phyloP scores from a whole-genome alignment of 192 early-diverging fungal species.

The Radiomyces spectabilis region DNA sequence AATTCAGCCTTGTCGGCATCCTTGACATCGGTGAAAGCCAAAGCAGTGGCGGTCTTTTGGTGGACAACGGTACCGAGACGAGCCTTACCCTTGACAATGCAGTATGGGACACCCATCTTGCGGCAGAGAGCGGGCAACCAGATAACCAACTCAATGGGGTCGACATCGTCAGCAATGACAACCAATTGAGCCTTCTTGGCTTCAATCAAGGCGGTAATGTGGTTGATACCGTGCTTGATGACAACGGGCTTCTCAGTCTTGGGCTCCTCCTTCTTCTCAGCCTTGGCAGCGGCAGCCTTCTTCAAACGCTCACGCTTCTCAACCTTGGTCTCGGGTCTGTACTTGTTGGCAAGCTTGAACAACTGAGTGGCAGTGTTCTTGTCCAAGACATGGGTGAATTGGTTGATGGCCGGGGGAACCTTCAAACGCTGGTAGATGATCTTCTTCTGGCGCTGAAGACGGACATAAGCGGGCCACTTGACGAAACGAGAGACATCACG shows the following conservation, averaged over 20 bases:
- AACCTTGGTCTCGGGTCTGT: slow-evolving; percentile 95
- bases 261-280: slow-evolving; percentile 76
- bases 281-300: slow-evolving; percentile 81
- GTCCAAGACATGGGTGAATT: slow-evolving; percentile 97
- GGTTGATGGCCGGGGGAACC: slow-evolving; percentile 99
- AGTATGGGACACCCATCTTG: slow-evolving; percentile 99
- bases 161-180: slow-evolving; percentile 98
- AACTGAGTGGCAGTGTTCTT: slow-evolving; percentile 98
- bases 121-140: slow-evolving; percentile 99
- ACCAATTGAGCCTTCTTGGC: slow-evolving; percentile 98
- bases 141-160: slow-evolving; percentile 98
- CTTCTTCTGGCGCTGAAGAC: slow-evolving; percentile 97
- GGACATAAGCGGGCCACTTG: slow-evolving; percentile 99
- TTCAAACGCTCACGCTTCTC: slow-evolving; percentile 94
- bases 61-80: slow-evolving; percentile 97
- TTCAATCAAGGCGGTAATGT: slow-evolving; percentile 96
- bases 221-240: slow-evolving; percentile 99
- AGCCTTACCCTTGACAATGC: slow-evolving; percentile 98
- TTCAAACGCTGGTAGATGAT: slow-evolving; percentile 97
- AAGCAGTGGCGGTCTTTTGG: slow-evolving; percentile 98
- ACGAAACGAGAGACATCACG: slow-evolving; percentile 94
- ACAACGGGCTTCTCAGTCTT: slow-evolving; percentile 87
- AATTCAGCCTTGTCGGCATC: slow-evolving; percentile 94
- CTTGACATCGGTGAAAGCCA: slow-evolving; percentile 89
- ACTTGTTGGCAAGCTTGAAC: slow-evolving; percentile 98